A percentile compares a stretch with the other conserved stretches of the same genome.
Conservation (phyloP, 257 asterid genomes). For the Lycium barbarum region DNA sequence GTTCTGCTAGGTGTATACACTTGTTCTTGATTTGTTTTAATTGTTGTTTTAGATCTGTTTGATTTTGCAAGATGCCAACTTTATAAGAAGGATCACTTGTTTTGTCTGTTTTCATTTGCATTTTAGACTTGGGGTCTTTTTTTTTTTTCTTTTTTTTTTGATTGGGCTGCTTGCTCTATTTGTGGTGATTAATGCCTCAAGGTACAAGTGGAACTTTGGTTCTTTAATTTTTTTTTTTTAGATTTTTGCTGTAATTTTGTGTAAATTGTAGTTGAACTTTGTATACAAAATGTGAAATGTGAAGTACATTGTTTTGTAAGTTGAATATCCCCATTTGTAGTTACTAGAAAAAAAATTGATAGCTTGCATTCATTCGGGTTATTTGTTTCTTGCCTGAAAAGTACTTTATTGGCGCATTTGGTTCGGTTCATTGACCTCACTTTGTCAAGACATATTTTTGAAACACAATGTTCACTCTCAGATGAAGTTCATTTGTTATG, state of each 20-base stretch:
- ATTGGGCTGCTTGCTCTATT: background rate
- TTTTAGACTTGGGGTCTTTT: background rate
- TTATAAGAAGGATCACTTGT: background rate
- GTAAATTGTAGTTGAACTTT: background rate
- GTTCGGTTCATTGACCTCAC: background rate
- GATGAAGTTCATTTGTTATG: background rate
- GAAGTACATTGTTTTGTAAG: background rate
- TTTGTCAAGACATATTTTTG: background rate
- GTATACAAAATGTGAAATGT: background rate
- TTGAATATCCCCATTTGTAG: conserved; percentile 2
- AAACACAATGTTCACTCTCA: background rate
- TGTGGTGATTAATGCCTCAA: background rate
- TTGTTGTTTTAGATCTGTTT: conserved; percentile 28
- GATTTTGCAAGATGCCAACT: conserved; percentile 15
- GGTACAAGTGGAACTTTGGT: background rate
- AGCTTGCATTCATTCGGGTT: background rate
- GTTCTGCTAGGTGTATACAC: background rate
- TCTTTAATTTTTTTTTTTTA: background rate
- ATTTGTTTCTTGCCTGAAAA: background rate
- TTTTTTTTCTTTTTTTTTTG: background rate
- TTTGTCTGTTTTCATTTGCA: background rate
- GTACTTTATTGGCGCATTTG: background rate
- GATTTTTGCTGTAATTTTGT: background rate
- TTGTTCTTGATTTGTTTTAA: conserved; percentile 20
- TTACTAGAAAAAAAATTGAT: background rate